Evolutionary conservation across 345 rosid species (phyloP), one percentile per base, ranked within the genome.

Genomic region (Populus simonii): DNA sequence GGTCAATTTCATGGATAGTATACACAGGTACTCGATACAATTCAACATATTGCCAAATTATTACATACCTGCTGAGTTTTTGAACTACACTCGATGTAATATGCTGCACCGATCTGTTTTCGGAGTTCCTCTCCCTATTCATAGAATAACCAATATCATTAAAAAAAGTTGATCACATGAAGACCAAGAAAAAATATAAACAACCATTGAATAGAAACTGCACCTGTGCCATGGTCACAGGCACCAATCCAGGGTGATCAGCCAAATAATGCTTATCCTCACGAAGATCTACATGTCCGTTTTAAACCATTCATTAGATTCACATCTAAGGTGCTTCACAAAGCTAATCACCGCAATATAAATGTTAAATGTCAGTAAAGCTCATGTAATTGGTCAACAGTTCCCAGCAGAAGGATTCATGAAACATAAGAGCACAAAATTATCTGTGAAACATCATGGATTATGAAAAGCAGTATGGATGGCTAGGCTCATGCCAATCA

Each of bases 81-180:
- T 43, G 98, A 96, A 91, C 99, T 96, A 88, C 99, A 96, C 79
- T 96, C 99, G 38, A 92, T 85, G 85, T 93, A 96, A 84, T 88
- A 96, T 67, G 92, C 84, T 2, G 99, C 99, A 38, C 97, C 99
- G 74, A 96, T 92, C 80, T 89, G 92, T 86, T 91, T 95, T 72
- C 96, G 92, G 49, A 96, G 90, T 78, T 96, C 99, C 90, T 96
- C 99, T 61, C 99, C 99, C 99, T 96, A 84, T 47, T 80, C 25
- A 66, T 6, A 25, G 31, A 76, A 66, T 71, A 59, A 70, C 7
- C 66, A 43, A 63, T 41, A n/a, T 23, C 33, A 72, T 75, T 55
- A 55, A 67, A 29, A 38, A 75, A 63, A 4, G n/a, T 23, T 65
- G 66, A 81, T 70, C 27, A 55, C 0, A 51, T 59, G 36, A 62